Evolutionary conservation across 495 filamentous ascomycete genomes (phyloP), one percentile per base, ranked within the genome.

Genomic region (Venustampulla echinocandica): DNA sequence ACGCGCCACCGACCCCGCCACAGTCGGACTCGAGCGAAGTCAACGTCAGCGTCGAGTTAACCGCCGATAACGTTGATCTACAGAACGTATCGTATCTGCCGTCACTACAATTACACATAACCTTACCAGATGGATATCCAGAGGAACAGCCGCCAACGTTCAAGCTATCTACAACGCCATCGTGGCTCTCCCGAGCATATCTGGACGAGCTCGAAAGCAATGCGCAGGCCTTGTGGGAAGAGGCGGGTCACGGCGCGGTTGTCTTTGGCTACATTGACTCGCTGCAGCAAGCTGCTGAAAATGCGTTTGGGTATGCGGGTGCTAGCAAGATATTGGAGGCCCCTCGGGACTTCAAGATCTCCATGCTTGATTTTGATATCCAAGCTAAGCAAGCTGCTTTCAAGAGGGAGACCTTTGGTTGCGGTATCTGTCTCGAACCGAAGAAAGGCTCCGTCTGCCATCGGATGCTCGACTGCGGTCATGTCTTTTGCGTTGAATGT

Each of bases 401-500:
- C 52, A 81, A 90, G 48, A 75, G 79, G 44, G 85, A 80, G 44
- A 95, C 88, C 0, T 96, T 89, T 54, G 81, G 92, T 34, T 98
- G 92, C 55, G 86, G 83, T 0, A 78, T 98, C 10, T 98, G 92
- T 61, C 68, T 93, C 52, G 89, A 96, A 60, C 88, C 89, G 0
- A 96, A 96, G 61, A 96, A 95, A 62, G 92, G 92, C 3, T 54
- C 67, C 0, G 75, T 69, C 19, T 97, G 92, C 62, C 82, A 96
- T 64, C 74, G 74, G 3, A 72, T 96, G 60, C 59, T 80, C 15
- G 76, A 77, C 24, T 98, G 92, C 61, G 79, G 75, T 0, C 92
- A 98, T 57, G 88, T 98, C 22, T 98, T 97, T 56, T 98, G 92
- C 60, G 65, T 82, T 27, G 52, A 71, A 2, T 98, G 92, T 55